Evolutionary conservation across 306 rosid genomes (phyloP).

Genomic region (Cicer cuneatum): DNA sequence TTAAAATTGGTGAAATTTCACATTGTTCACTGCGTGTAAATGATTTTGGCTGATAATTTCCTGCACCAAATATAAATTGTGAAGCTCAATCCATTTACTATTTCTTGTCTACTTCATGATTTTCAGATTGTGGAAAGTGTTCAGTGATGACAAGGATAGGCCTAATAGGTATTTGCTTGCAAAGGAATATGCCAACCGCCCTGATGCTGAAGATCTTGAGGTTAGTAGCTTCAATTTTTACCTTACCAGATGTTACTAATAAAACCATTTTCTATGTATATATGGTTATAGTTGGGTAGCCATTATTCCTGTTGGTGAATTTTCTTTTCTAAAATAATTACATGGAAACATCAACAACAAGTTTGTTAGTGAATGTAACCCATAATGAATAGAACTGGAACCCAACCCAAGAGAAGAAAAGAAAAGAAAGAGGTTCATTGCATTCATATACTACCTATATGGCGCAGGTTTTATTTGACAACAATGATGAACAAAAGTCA

Average conservation of each 20-base stretch:
- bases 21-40: background rate
- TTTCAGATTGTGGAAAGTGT: conserved; percentile 89
- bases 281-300: background rate
- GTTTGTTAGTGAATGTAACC: conserved; percentile 1
- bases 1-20: conserved; percentile 21
- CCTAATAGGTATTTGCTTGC: conserved; percentile 88
- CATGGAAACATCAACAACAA: background rate
- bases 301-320: background rate
- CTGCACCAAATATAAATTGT: background rate
- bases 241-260: background rate
- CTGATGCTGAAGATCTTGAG: conserved; percentile 89
- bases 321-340: background rate
- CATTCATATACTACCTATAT: conserved; percentile 21
- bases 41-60: conserved; percentile 29
- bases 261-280: conserved; percentile 29
- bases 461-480: conserved; percentile 72
- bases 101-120: conserved; percentile 39
- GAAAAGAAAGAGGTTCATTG: background rate
- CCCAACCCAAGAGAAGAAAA: conserved; percentile 23
- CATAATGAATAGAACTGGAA: background rate
- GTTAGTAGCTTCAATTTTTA: conserved; percentile 53
- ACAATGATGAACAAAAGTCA: conserved; percentile 60
- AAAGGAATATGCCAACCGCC: conserved; percentile 75
- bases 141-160: conserved; percentile 87
- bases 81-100: conserved; percentile 15